Conservation (phyloP, 2,329 filamentous ascomycete genomes). For the Talaromyces amestolkiae region DNA sequence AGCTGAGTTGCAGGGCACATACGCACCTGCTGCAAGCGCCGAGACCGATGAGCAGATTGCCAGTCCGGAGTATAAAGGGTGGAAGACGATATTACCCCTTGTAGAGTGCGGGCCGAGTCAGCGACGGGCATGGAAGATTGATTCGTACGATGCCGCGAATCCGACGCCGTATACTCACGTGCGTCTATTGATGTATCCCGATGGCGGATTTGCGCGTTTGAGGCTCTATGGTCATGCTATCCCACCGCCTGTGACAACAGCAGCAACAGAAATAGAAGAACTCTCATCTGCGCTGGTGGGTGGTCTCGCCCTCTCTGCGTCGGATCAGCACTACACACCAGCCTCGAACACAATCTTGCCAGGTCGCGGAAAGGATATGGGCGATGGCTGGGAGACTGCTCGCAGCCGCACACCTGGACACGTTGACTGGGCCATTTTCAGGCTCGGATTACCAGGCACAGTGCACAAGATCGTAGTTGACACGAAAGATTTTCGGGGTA, state of each 20-base stretch:
- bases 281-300: constrained; percentile 43
- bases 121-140: constrained; percentile 43
- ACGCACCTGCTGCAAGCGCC: constrained; percentile 24
- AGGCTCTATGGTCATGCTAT: constrained; percentile 45
- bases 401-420: constrained; percentile 40
- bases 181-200: constrained; percentile 46
- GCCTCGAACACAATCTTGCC: constrained; percentile 42
- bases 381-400: constrained; percentile 46
- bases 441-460: constrained; percentile 39
- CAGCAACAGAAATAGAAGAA: constrained; percentile 32
- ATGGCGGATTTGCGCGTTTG: constrained; percentile 46
- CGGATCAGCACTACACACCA: constrained; percentile 44
- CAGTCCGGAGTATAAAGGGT: constrained; percentile 34
- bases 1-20: constrained; percentile 40
- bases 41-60: constrained; percentile 32
- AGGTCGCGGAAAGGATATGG: constrained; percentile 46
- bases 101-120: constrained; percentile 42
- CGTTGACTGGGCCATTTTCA: constrained; percentile 43
- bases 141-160: constrained; percentile 24
- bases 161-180: constrained; percentile 44
- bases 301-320: constrained; percentile 40
- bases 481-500: constrained; percentile 47
- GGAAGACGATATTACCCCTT: constrained; percentile 40
- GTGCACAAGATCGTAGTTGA: constrained; percentile 42
- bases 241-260: constrained; percentile 28